Percentiles rank a stretch among this genome's conserved stretches.
phyloP scores from a whole-genome alignment of 1,284 basidiomycete species.

The Rhodotorula sp. region DNA sequence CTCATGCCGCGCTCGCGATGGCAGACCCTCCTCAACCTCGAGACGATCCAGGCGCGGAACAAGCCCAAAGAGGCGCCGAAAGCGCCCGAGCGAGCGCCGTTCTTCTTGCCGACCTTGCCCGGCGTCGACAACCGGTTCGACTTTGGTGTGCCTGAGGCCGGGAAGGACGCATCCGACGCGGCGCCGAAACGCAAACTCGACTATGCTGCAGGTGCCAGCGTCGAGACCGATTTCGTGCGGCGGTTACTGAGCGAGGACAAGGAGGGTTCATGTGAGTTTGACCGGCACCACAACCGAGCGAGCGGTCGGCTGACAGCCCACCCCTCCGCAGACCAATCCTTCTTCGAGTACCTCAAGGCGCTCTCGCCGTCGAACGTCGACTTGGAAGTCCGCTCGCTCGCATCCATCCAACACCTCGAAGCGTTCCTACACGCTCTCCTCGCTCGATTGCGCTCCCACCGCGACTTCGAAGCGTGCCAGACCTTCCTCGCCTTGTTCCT shows the following conservation, averaged over 20 bases:
- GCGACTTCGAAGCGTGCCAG: constrained; percentile 95
- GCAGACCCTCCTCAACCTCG: constrained; percentile 94
- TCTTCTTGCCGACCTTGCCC: constrained; percentile 89
- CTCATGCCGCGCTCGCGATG: constrained; percentile 87
- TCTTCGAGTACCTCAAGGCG: constrained; percentile 82
- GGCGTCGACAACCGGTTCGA: constrained; percentile 79
- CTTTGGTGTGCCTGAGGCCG: constrained; percentile 47
- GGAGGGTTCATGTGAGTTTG: constrained; percentile 66
- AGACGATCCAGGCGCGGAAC: constrained; percentile 91
- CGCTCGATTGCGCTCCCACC: constrained; percentile 69
- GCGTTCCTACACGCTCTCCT: constrained; percentile 73
- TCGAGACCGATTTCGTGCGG: constrained; percentile 72
- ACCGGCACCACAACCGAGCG: too few relatives aligned
- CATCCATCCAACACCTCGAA: constrained; percentile 58
- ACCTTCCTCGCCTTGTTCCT: constrained; percentile 82
- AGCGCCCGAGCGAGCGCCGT: constrained; percentile 90
- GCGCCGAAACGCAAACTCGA: constrained; percentile 57
- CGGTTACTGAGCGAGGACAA: constrained; percentile 61
- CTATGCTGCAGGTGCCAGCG: constrained; percentile 55
- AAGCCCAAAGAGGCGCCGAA: constrained; percentile 95
- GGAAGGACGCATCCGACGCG: constrained; percentile 50
- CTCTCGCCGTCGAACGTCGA: constrained; percentile 88
- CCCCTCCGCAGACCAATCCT: constrained; percentile 62
- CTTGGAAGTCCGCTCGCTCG: constrained; percentile 77
- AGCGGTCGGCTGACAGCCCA: neutral